A percentile compares a stretch with the other conserved stretches of the same genome.
These are phyloP conservation scores for Blastomyces parvus DNA, from an alignment of 2,329 filamentous ascomycete species.

Conservation along the genomic window DNA sequence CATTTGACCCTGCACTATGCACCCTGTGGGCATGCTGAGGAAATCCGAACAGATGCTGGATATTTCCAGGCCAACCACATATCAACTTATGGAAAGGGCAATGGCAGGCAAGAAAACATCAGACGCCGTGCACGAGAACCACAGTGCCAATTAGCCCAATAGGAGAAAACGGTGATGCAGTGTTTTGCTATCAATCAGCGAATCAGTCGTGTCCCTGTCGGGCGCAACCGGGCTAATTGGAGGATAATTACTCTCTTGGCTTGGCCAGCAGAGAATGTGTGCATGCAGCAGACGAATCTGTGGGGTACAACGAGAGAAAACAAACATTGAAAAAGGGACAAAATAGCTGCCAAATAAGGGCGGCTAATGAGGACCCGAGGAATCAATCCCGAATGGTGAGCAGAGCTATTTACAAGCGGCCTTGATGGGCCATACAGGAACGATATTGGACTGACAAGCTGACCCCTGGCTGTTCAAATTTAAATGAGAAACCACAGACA, in stretches of 20 bases:
- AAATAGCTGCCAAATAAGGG: neutral
- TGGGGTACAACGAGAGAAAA: neutral
- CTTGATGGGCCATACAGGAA: neutral
- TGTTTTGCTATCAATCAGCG: neutral
- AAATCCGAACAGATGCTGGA: neutral
- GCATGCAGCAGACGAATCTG: neutral
- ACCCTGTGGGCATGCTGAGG: neutral
- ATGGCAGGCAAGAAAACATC: neutral
- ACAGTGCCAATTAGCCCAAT: neutral
- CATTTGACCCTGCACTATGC: neutral
- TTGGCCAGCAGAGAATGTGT: neutral
- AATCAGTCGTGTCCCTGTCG: neutral
- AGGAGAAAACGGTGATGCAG: neutral
- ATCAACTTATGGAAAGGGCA: neutral
- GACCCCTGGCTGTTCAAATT: neutral
- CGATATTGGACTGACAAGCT: neutral
- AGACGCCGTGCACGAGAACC: neutral
- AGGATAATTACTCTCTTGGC: neutral
- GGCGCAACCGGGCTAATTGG: conserved; percentile 1
- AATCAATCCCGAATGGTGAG: neutral
- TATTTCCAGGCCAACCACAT: neutral
- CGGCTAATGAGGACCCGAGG: conserved; percentile 1
- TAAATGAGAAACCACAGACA: neutral
- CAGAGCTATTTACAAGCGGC: neutral
- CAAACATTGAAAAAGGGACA: neutral